Conservation (phyloP, 1,139 yeast genomes). For the Pichiaceae sp. region DNA sequence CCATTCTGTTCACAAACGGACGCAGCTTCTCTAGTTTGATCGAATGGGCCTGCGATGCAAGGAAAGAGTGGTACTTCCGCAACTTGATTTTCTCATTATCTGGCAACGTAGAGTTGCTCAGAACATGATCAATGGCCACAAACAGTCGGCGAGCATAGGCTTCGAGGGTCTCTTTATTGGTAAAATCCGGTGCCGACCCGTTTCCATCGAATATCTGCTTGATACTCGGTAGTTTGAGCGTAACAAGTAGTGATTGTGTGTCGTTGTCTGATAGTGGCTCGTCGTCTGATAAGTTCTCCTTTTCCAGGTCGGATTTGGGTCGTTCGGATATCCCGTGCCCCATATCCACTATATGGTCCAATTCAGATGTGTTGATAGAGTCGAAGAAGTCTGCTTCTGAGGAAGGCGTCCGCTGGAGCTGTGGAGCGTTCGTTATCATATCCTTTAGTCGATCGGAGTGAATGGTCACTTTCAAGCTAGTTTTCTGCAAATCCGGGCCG, state of each 20-base stretch:
- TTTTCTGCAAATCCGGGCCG: too few relatives aligned
- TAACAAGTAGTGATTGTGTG: not conserved
- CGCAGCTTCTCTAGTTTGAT: not conserved
- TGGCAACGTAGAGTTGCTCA: not conserved
- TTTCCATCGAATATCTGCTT: not conserved
- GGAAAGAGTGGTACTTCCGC: not conserved
- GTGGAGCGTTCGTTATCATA: too few relatives aligned
- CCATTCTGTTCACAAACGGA: not conserved
- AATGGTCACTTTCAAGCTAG: too few relatives aligned
- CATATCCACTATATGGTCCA: too few relatives aligned
- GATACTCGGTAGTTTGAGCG: not conserved
- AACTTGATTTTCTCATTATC: not conserved
- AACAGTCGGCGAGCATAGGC: not conserved
- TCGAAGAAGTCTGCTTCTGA: too few relatives aligned
- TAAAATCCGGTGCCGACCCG: not conserved
- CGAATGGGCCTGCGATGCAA: not conserved
- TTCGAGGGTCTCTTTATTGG: not conserved
- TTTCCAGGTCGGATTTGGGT: too few relatives aligned
- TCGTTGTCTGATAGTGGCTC: too few relatives aligned
- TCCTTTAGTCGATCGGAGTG: too few relatives aligned
- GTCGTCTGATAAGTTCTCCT: too few relatives aligned
- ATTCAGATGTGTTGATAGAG: too few relatives aligned
- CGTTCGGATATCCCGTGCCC: too few relatives aligned
- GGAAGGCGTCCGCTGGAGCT: too few relatives aligned
- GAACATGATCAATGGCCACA: not conserved